These are phyloP conservation scores for Trypethelium eluteriae DNA, from an alignment of 495 filamentous ascomycete species.

Conservation along the genomic window DNA sequence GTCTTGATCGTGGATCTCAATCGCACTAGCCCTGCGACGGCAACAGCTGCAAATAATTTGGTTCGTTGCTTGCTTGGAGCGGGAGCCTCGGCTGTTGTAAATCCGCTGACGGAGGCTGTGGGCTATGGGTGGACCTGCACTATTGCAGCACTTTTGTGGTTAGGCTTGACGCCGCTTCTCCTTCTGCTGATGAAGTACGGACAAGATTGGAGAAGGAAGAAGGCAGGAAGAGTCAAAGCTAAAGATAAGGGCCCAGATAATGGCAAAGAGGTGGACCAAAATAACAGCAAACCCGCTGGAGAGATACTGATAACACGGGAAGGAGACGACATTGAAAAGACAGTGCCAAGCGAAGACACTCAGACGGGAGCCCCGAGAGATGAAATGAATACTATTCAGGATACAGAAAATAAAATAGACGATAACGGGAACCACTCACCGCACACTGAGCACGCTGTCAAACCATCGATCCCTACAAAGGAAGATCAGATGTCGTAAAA, in stretches of 20 bases:
- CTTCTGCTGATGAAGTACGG: conserved; percentile 2
- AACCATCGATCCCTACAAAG: no score
- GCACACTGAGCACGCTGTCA: no score
- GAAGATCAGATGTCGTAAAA: no score
- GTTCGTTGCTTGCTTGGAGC: conserved; percentile 42
- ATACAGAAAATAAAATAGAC: no score
- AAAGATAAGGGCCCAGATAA: not conserved
- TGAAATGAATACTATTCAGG: no score
- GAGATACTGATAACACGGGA: no score
- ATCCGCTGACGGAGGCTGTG: conserved; percentile 39
- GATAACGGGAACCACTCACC: no score
- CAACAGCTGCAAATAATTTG: conserved; percentile 44
- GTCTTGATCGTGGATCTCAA: conserved; percentile 44
- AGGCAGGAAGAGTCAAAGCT: not conserved
- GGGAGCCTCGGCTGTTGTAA: conserved; percentile 36
- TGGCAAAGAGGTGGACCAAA: not conserved
- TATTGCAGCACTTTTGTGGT: conserved; percentile 17
- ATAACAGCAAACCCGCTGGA: no score
- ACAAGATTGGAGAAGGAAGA: conserved; percentile 4
- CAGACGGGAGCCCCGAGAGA: no score
- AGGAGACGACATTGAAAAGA: no score
- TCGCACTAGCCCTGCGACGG: conserved; percentile 37
- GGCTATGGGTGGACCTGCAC: conserved; percentile 45
- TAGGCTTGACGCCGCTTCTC: not conserved
- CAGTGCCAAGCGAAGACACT: no score